A percentile compares a stretch with the other conserved stretches of the same genome.
These are phyloP conservation scores for Clathrospora elynae DNA, from an alignment of 2,329 filamentous ascomycete species.

Conservation along the genomic window DNA sequence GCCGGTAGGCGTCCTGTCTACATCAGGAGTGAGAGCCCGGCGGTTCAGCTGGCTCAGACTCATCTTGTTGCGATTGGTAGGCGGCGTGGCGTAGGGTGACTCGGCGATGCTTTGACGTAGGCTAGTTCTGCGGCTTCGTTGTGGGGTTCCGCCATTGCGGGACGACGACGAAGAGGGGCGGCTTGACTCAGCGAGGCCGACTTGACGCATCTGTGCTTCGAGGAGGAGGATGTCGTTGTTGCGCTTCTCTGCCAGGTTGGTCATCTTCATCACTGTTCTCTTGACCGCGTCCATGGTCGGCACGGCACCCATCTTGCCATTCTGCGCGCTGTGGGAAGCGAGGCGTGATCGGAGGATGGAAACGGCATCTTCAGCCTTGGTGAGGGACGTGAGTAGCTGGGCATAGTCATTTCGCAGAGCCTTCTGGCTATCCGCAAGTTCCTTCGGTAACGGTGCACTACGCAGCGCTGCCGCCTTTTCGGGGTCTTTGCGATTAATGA, in stretches of 20 bases:
- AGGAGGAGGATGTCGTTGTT: conserved; percentile 89
- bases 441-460: conserved; percentile 77
- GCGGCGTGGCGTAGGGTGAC: conserved; percentile 47
- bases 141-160: conserved; percentile 23
- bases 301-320: conserved; percentile 53
- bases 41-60: conserved; percentile 39
- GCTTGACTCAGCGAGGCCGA: conserved; percentile 49
- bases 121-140: conserved; percentile 20
- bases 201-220: conserved; percentile 80
- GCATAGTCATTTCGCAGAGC: conserved; percentile 79
- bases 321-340: conserved; percentile 60
- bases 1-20: conserved; percentile 31
- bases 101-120: conserved; percentile 26
- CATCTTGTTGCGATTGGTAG: conserved; percentile 40
- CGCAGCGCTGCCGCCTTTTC: conserved; percentile 67
- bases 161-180: conserved; percentile 34
- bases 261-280: conserved; percentile 91
- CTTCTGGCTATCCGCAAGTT: conserved; percentile 81
- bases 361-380: conserved; percentile 78
- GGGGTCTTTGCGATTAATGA: conserved; percentile 71
- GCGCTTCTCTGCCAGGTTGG: conserved; percentile 85
- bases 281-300: conserved; percentile 92
- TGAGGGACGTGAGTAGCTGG: conserved; percentile 73
- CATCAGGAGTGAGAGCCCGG: conserved; percentile 39
- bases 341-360: conserved; percentile 80